Evolutionary conservation across 2,329 filamentous ascomycete species (phyloP).

Genomic region (Diaporthe vaccinii): DNA sequence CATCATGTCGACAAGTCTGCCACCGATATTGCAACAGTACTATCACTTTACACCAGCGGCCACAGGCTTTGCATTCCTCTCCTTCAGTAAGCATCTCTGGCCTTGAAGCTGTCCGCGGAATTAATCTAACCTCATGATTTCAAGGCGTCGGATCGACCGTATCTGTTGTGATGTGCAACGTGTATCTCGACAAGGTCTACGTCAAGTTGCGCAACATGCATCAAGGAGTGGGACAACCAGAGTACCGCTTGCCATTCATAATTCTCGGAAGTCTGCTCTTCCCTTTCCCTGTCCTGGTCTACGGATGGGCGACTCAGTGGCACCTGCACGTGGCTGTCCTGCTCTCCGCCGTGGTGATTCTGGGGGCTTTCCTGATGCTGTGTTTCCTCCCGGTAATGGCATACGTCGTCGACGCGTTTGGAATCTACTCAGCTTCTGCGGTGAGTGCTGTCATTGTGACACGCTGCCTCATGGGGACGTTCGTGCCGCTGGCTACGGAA

Average conservation of each 20-base stretch:
- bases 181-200: conserved; percentile 66
- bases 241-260: conserved; percentile 67
- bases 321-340: conserved; percentile 58
- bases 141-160: conserved; percentile 63
- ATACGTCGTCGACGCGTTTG: conserved; percentile 70
- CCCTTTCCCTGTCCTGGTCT: conserved; percentile 59
- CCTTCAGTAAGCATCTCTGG: conserved; percentile 59
- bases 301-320: conserved; percentile 65
- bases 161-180: conserved; percentile 64
- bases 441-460: conserved; percentile 69
- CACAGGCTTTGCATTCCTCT: conserved; percentile 67
- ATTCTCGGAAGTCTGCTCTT: conserved; percentile 61
- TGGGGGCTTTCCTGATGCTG: conserved; percentile 62
- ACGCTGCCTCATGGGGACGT: conserved; percentile 68
- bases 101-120: not conserved
- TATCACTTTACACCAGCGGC: conserved; percentile 65
- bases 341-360: conserved; percentile 57
- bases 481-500: conserved; percentile 65
- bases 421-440: conserved; percentile 68
- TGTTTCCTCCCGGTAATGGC: conserved; percentile 64
- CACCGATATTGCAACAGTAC: conserved; percentile 61
- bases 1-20: conserved; percentile 66
- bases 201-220: conserved; percentile 57
- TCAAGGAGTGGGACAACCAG: conserved; percentile 60
- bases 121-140: conserved; percentile 37